A percentile compares a stretch with the other conserved stretches of the same genome.
Evolutionary conservation across 1,284 basidiomycete species (phyloP).

Genomic region (Trichosporon ovoides): DNA sequence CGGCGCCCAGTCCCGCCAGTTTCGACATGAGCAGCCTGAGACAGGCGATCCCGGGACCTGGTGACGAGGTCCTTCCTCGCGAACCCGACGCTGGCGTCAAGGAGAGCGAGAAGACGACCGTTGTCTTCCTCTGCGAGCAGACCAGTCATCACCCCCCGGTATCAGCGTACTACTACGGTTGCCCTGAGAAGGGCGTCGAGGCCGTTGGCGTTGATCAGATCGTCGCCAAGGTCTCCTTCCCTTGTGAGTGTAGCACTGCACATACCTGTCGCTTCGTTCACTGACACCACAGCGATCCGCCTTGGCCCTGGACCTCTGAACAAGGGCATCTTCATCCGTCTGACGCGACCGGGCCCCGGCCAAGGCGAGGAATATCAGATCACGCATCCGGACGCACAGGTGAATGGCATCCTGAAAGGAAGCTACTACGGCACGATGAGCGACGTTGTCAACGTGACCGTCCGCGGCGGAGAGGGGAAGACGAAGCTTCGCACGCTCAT

Average conservation of each 20-base stretch:
- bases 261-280: no score
- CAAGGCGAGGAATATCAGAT: slow-evolving; percentile 79
- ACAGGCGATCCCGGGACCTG: slow-evolving; percentile 38
- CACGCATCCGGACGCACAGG: slow-evolving; percentile 80
- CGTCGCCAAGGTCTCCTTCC: slow-evolving; percentile 79
- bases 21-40: slow-evolving; percentile 18
- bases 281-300: slow-evolving; percentile 62
- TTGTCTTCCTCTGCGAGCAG: slow-evolving; percentile 73
- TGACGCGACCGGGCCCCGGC: slow-evolving; percentile 65
- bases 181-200: slow-evolving; percentile 67
- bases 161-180: slow-evolving; percentile 76
- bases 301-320: slow-evolving; percentile 77
- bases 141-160: slow-evolving; percentile 96
- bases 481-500: slow-evolving; percentile 69
- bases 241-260: slow-evolving; percentile 55
- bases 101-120: slow-evolving; percentile 55
- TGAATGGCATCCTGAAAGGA: slow-evolving; percentile 80
- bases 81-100: slow-evolving; percentile 47
- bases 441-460: slow-evolving; percentile 70
- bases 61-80: slow-evolving; percentile 41
- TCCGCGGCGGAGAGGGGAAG: slow-evolving; percentile 61
- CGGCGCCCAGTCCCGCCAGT: slow-evolving; percentile 1
- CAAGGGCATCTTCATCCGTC: slow-evolving; percentile 77
- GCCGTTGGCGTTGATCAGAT: slow-evolving; percentile 81
- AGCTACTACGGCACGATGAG: slow-evolving; percentile 68